Percentiles rank a stretch among this genome's conserved stretches.
Evolutionary conservation across 306 rosid species (phyloP).

Genomic region (Prosopis cineraria): DNA sequence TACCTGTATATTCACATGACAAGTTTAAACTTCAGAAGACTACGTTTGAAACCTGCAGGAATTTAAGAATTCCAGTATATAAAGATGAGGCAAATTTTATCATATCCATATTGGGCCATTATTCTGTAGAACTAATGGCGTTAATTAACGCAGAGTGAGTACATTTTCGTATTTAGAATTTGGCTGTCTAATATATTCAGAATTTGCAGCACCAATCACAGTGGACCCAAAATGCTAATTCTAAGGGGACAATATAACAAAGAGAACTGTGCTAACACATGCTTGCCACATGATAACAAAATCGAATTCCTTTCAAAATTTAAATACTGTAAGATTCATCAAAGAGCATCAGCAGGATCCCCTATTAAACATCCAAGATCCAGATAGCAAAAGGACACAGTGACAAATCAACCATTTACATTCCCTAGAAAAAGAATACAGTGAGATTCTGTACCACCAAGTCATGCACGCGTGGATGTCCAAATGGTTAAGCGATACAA

Average conservation of each 20-base stretch:
- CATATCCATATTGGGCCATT: not conserved
- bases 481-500: constrained; percentile 24
- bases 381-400: constrained; percentile 26
- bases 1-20: not conserved
- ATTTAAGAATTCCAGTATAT: not conserved
- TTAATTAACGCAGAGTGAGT: not conserved
- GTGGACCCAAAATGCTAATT: constrained; percentile 7
- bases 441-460: constrained; percentile 45
- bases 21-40: not conserved
- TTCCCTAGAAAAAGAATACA: constrained; percentile 39
- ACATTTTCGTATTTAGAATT: not conserved
- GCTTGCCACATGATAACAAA: constrained; percentile 30
- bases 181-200: not conserved
- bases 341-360: constrained; percentile 7
- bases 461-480: constrained; percentile 13
- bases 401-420: constrained; percentile 34
- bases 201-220: constrained; percentile 23
- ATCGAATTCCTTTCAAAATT: not conserved
- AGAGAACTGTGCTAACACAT: constrained; percentile 33
- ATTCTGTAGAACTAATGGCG: not conserved
- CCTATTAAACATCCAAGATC: constrained; percentile 28
- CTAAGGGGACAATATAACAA: constrained; percentile 28
- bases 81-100: not conserved
- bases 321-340: not conserved
- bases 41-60: not conserved